phyloP scores from a whole-genome alignment of 75 land plant genomes.

The Sequoiadendron giganteum region DNA sequence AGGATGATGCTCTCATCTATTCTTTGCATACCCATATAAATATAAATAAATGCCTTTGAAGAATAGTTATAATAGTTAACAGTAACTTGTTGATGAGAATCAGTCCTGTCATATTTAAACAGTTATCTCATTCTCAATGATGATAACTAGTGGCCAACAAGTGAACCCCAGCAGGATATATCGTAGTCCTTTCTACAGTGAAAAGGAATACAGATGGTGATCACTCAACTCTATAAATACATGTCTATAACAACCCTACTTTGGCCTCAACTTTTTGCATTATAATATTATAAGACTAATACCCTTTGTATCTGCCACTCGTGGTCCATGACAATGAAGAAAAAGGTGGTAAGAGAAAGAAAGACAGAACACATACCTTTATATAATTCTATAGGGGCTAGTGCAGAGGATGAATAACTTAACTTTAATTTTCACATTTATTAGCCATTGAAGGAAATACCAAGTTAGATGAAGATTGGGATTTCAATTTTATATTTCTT shows the following conservation, averaged over 20 bases:
- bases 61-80: background rate
- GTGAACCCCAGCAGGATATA: constrained; percentile 10
- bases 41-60: background rate
- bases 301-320: background rate
- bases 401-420: background rate
- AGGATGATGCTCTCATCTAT: constrained; percentile 3
- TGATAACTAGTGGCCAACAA: constrained; percentile 15
- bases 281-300: background rate
- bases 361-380: background rate
- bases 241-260: background rate
- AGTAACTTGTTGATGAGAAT: background rate
- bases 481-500: too few species aligned
- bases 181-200: constrained; percentile 10
- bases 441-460: background rate
- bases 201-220: constrained; percentile 3
- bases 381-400: background rate
- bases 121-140: constrained; percentile 4
- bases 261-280: background rate
- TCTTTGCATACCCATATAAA: background rate
- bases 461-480: background rate
- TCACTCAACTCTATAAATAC: background rate
- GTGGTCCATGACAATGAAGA: constrained; percentile 1
- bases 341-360: constrained; percentile 4
- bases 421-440: too few species aligned
- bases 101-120: constrained; percentile 5